Percentiles rank a stretch among this genome's conserved stretches.
phyloP scores from a whole-genome alignment of 345 rosid genomes.

The Jatropha curcas region DNA sequence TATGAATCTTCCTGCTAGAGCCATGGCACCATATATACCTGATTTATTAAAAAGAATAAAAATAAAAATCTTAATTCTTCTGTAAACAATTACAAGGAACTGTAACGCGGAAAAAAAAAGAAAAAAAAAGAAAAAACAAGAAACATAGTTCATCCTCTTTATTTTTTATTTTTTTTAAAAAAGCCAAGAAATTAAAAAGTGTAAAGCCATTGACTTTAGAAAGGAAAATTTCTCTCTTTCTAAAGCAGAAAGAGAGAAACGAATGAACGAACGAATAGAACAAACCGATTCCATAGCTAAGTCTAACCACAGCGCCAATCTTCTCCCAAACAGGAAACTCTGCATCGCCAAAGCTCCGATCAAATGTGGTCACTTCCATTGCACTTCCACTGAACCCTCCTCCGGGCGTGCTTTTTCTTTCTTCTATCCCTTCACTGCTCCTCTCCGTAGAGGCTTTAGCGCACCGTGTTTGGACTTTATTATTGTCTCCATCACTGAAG shows the following conservation, averaged over 20 bases:
- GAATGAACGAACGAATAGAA: not conserved
- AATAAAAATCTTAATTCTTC: not conserved
- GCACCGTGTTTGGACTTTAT: constrained; percentile 16
- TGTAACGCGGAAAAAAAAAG: not conserved
- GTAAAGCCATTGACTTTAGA: no score
- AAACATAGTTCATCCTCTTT: not conserved
- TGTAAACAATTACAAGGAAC: not conserved
- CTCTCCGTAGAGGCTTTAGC: constrained; percentile 50
- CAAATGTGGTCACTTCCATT: constrained; percentile 78
- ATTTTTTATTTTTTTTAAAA: no score
- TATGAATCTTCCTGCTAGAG: constrained; percentile 77
- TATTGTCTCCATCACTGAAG: constrained; percentile 17
- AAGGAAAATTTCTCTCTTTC: not conserved
- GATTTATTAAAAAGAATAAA: not conserved
- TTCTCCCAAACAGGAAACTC: constrained; percentile 89
- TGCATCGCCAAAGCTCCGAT: constrained; percentile 56
- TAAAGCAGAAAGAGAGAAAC: not conserved
- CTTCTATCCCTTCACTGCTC: constrained; percentile 49
- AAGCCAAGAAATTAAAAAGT: not conserved
- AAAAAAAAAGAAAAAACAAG: not conserved
- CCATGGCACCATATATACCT: constrained; percentile 98
- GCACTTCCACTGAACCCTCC: constrained; percentile 48
- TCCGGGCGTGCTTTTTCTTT: constrained; percentile 35
- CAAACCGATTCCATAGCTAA: constrained; percentile 89
- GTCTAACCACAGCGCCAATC: constrained; percentile 85